Percentiles rank a stretch among this genome's conserved stretches.
Conservation (phyloP, 495 filamentous ascomycete species). For the Aspergillus cavernicola region DNA sequence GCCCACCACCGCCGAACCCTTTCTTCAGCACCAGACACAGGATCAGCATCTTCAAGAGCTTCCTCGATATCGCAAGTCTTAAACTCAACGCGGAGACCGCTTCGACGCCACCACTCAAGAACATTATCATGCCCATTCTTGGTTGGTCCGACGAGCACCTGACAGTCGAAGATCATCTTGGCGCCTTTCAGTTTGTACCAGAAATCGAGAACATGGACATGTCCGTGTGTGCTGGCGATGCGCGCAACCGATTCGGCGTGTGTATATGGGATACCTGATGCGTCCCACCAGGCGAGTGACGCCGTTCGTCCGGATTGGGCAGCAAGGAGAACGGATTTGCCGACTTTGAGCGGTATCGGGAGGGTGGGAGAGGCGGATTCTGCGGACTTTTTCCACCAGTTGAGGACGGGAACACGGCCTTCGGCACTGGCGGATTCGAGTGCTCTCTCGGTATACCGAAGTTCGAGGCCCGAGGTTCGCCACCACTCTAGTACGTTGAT, state of each 20-base stretch:
- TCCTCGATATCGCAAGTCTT: slow-evolving; percentile 95
- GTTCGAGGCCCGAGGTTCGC: slow-evolving; percentile 71
- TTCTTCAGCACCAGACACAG: slow-evolving; percentile 56
- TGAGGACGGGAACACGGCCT: slow-evolving; percentile 76
- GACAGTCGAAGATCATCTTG: slow-evolving; percentile 84
- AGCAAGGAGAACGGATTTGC: slow-evolving; percentile 73
- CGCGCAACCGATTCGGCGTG: slow-evolving; percentile 75
- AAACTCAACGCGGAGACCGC: slow-evolving; percentile 77
- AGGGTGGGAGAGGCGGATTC: slow-evolving; percentile 22
- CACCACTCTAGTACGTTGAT: slow-evolving; percentile 89
- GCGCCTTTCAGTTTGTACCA: slow-evolving; percentile 76
- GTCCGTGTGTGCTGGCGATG: slow-evolving; percentile 80
- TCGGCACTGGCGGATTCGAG: slow-evolving; percentile 81
- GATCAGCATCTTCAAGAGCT: slow-evolving; percentile 80
- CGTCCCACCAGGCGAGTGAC: slow-evolving; percentile 79
- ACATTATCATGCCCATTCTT: slow-evolving; percentile 81
- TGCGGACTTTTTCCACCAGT: slow-evolving; percentile 81
- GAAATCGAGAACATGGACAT: slow-evolving; percentile 75
- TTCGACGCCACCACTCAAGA: slow-evolving; percentile 86
- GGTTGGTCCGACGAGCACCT: slow-evolving; percentile 83
- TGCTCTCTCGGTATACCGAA: slow-evolving; percentile 80
- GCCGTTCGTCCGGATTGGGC: slow-evolving; percentile 71
- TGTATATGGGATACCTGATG: slow-evolving; percentile 66
- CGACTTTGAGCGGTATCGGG: slow-evolving; percentile 64
- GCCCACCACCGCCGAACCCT: slow-evolving; percentile 84